Evolutionary conservation across 164 flowering plant species (phyloP), one percentile per base, ranked within the genome.

Genomic region (Akebia trifoliata): DNA sequence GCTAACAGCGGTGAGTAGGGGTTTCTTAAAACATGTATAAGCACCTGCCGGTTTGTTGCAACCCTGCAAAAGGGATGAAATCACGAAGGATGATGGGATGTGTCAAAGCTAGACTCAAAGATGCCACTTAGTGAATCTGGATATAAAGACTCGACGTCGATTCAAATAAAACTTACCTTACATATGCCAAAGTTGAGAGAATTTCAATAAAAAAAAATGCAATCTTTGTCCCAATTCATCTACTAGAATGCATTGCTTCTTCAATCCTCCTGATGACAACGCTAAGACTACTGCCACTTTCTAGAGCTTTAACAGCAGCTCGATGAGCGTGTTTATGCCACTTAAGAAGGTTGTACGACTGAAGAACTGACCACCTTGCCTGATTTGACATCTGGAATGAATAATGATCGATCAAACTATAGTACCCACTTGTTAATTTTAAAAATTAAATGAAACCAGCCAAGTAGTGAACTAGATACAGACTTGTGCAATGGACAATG

Each of bases 361-460:
- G 98, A 48, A 84, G 73, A 50, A 89, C 89, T 25, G 98, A 77
- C 98, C 98, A 92, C 50, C 98, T 78, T 51, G 98, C 98, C 66
- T 82, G 98, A 74, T 92, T 92, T 54, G 98, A 83, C 98, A 88
- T 92, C 98, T 92, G 40, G 14, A 50, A 51, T 50, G 59, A 25
- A 29, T 0, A 57, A 58, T 26, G 36, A 24, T 55, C 26, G 2
- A 29, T 6, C 32, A 26, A 24, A 38, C 20, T 26, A 12, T 29
- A 36, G 21, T 11, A 26, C 6, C 45, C 8, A 8, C 44, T 31
- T 14, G 4, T 40, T 3, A 12, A 9, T 20, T 42, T 2, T 10
- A 18, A 17, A 42, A 42, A 42, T 24, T 24, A 42, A 21, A 2
- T 20, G 7, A 34, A 35, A 54, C 54, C 45, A 34, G 26, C 28